phyloP scores from a whole-genome alignment of 179 eudicot genomes.

The Silene coronaria region DNA sequence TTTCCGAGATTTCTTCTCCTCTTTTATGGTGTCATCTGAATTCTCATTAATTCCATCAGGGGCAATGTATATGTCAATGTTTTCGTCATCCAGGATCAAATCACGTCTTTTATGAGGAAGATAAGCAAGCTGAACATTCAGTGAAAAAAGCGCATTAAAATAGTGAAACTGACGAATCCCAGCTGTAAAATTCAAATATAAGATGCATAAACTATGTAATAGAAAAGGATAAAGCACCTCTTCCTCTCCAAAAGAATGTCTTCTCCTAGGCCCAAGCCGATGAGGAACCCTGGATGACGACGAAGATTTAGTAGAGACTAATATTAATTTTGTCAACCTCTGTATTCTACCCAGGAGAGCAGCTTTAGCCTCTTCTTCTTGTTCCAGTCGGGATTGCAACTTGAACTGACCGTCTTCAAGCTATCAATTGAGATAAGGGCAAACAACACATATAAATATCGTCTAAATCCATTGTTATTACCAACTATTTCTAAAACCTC shows the following conservation, averaged over 20 bases:
- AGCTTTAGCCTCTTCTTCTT: conserved; percentile 98
- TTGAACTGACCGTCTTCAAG: conserved; percentile 94
- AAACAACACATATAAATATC: background rate
- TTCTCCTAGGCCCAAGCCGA: conserved; percentile 69
- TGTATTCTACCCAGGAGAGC: conserved; percentile 93
- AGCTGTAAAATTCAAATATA: background rate
- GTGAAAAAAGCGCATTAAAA: conserved; percentile 3
- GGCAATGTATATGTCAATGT: conserved; percentile 63
- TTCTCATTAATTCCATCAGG: conserved; percentile 61
- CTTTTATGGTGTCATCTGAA: conserved; percentile 58
- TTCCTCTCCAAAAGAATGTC: conserved; percentile 99
- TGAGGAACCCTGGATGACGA: conserved; percentile 71
- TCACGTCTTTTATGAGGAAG: conserved; percentile 92
- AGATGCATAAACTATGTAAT: background rate
- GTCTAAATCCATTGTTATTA: background rate
- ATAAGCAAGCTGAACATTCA: conserved; percentile 74
- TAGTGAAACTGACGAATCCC: background rate
- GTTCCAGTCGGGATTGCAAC: conserved; percentile 90
- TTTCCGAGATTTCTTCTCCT: conserved; percentile 75
- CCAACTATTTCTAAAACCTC: background rate
- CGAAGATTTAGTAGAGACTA: conserved; percentile 86
- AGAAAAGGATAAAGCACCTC: conserved; percentile 45
- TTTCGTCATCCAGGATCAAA: conserved; percentile 84
- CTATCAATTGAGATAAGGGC: conserved; percentile 26
- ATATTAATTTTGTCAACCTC: conserved; percentile 80